A percentile compares a stretch with the other conserved stretches of the same genome.
phyloP scores from a whole-genome alignment of 306 rosid genomes.

The Senna siamea region DNA sequence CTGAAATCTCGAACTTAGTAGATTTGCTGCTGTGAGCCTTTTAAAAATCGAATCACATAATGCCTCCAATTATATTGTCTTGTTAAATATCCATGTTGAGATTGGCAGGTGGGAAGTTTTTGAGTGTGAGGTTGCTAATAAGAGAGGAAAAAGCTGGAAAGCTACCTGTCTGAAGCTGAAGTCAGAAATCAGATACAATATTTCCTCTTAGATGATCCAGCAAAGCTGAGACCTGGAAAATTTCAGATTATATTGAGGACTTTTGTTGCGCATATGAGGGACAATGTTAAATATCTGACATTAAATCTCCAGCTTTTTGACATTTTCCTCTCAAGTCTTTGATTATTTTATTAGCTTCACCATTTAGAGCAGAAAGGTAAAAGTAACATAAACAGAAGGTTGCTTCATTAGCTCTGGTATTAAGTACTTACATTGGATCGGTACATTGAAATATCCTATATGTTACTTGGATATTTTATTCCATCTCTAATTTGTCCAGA shows the following conservation, averaged over 20 bases:
- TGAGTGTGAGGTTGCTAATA: background rate
- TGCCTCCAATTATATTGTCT: background rate
- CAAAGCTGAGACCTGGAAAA: background rate
- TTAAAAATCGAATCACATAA: background rate
- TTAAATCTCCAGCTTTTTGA: background rate
- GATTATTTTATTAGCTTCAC: too few relatives aligned
- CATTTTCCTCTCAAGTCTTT: too few relatives aligned
- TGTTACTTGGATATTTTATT: constrained; percentile 22
- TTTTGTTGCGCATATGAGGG: background rate
- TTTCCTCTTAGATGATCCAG: background rate
- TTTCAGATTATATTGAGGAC: background rate
- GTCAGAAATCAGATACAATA: background rate
- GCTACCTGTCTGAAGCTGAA: background rate
- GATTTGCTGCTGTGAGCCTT: background rate
- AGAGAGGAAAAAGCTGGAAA: background rate
- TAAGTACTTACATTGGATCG: background rate
- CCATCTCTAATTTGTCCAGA: background rate
- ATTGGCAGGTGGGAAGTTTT: too few relatives aligned
- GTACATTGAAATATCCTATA: background rate
- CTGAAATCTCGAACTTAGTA: background rate
- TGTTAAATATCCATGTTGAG: too few relatives aligned
- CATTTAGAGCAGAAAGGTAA: constrained; percentile 1
- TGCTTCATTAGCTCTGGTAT: constrained; percentile 1
- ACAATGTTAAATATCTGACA: background rate
- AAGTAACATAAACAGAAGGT: background rate